Percentiles rank a stretch among this genome's conserved stretches.
These are phyloP conservation scores for Aspergillus haitiensis DNA, from an alignment of 495 filamentous ascomycete species.

Conservation along the genomic window DNA sequence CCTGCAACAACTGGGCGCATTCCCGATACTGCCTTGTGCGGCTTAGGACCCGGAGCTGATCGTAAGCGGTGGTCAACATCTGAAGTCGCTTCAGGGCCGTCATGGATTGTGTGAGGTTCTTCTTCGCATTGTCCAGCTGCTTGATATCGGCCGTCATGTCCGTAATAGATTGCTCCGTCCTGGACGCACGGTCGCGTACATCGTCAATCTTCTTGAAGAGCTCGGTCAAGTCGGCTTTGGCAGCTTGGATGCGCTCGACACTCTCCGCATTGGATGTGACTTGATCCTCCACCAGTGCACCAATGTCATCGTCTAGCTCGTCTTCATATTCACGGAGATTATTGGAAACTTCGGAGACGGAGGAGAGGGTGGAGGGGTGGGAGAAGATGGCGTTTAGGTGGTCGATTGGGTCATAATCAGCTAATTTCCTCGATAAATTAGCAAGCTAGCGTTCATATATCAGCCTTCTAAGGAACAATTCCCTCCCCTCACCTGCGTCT, in stretches of 20 bases:
- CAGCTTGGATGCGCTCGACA: slow-evolving; percentile 83
- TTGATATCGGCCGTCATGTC: slow-evolving; percentile 99
- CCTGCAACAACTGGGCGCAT: slow-evolving; percentile 91
- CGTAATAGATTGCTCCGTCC: slow-evolving; percentile 93
- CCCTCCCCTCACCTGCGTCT: slow-evolving; percentile 42
- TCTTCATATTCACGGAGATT: slow-evolving; percentile 76
- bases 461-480: too few species aligned
- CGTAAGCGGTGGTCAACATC: slow-evolving; percentile 98
- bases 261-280: slow-evolving; percentile 83
- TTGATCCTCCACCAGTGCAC: slow-evolving; percentile 72
- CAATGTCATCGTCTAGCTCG: slow-evolving; percentile 81
- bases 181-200: slow-evolving; percentile 83
- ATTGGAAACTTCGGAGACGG: slow-evolving; percentile 68
- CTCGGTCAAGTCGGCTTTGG: slow-evolving; percentile 82
- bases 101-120: slow-evolving; percentile 95
- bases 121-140: slow-evolving; percentile 92
- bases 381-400: slow-evolving; percentile 95
- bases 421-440: slow-evolving; percentile 48
- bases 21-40: slow-evolving; percentile 91
- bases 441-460: slow-evolving; percentile 5
- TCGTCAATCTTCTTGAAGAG: slow-evolving; percentile 95
- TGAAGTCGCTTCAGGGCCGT: slow-evolving; percentile 95
- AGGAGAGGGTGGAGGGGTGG: slow-evolving; percentile 81
- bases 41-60: slow-evolving; percentile 83
- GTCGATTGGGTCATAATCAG: slow-evolving; percentile 88